These are phyloP conservation scores for Fusarium buharicum DNA, from an alignment of 2,329 filamentous ascomycete genomes.

Conservation along the genomic window DNA sequence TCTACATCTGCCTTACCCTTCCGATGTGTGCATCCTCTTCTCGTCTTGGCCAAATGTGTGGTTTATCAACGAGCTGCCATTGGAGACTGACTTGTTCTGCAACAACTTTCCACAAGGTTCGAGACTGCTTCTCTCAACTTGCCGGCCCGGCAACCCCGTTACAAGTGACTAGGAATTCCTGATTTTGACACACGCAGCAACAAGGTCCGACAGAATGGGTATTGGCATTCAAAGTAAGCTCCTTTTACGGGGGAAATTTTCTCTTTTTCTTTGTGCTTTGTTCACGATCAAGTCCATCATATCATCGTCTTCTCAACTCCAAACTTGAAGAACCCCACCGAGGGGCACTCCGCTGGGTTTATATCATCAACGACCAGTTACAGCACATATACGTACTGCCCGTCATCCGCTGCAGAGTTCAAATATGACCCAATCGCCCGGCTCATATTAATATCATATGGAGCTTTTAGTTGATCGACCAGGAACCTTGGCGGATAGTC, in stretches of 20 bases:
- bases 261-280: not conserved
- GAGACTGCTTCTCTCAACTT: constrained; percentile 26
- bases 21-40: constrained; percentile 9
- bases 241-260: not conserved
- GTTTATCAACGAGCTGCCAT: constrained; percentile 26
- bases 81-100: constrained; percentile 20
- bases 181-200: constrained; percentile 9
- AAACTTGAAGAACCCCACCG: constrained; percentile 35
- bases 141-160: constrained; percentile 36
- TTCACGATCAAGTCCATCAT: constrained; percentile 15
- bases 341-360: constrained; percentile 26
- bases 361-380: constrained; percentile 25
- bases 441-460: constrained; percentile 35
- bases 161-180: constrained; percentile 29
- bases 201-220: not conserved
- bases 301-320: constrained; percentile 16
- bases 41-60: constrained; percentile 15
- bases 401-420: constrained; percentile 28
- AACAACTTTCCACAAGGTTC: constrained; percentile 18
- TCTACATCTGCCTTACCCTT: not conserved
- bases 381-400: constrained; percentile 19
- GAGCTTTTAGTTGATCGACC: constrained; percentile 24
- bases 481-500: constrained; percentile 30
- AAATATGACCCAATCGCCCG: constrained; percentile 35
- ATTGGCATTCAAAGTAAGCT: not conserved